Base-by-base conservation (phyloP, 768 basidiomycete species). In the Pisolithus orientalis region DNA sequence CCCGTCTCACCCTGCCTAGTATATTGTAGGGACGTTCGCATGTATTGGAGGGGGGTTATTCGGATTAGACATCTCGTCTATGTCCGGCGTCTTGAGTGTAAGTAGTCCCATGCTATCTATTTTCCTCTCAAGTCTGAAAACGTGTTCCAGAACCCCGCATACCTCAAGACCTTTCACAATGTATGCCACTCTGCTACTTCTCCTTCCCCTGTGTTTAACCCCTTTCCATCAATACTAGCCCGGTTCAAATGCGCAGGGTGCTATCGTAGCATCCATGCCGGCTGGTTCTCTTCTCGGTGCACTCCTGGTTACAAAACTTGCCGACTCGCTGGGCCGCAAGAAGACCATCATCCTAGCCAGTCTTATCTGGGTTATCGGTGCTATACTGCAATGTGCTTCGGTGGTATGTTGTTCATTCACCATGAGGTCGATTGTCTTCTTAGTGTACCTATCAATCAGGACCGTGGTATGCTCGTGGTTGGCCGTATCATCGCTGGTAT, bases 11-110 rank as follows among this genome's bases (percentile, higher is more conserved):
- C 46, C 11, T n/a, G 21, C 28, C n/a, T 55, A 87, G 85, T 87
- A 87, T 65, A 66, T 87, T 52, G 87, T 88, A 51, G 87, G 87
- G 29, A 81, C 84, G 16, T 89, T 89, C 68, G 86, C 87, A 66
- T 89, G 87, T 65, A 87, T 89, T 56, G 86, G 87, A 37, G 85
- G 86, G 58, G 84, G 84, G 46, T 78, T 89, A 37, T 89, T 88
- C 62, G 87, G 87, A 65, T 65, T 89, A 72, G 87, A 89, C 74
- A 87, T 89, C 62, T 85, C 85, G 60, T 88, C 85, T 62, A 88
- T 88, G 86, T 85, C 86, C 47, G 85, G 83, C 7, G 84, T 88
- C 48, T 68, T 88, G 57, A 84, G 65, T 50, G 80, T 82, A 58
- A 54, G 71, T 63, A 28, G 27, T 52, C 17, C 29, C 24, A 21